Conservation (phyloP, 441 rosid genomes). For the Adansonia gregorii region DNA sequence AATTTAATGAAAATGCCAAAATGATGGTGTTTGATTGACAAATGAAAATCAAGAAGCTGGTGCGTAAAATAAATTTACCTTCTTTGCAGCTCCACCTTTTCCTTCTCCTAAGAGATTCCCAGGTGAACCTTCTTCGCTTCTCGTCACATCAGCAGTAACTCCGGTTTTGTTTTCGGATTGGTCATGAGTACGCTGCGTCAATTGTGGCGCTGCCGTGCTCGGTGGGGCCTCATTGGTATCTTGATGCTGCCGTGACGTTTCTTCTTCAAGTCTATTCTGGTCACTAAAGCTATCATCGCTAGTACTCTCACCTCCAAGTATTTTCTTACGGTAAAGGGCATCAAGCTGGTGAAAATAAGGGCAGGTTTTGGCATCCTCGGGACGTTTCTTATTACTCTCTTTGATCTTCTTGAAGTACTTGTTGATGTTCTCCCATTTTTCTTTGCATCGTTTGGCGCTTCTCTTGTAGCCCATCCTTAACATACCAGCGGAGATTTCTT, state of each 20-base stretch:
- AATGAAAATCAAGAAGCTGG: no score
- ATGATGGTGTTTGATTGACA: no score
- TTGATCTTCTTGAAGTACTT: constrained; percentile 81
- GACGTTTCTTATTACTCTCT: constrained; percentile 72
- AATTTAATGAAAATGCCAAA: no score
- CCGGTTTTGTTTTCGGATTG: constrained; percentile 34
- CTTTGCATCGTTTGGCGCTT: constrained; percentile 72
- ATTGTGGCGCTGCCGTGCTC: constrained; percentile 10
- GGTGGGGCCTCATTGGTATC: background rate
- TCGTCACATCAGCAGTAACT: constrained; percentile 16
- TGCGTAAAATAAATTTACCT: constrained; percentile 39
- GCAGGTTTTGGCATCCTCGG: constrained; percentile 77
- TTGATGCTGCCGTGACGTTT: constrained; percentile 28
- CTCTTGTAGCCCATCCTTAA: constrained; percentile 59
- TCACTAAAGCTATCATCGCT: constrained; percentile 30
- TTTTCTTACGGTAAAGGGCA: constrained; percentile 61
- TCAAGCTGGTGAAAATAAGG: constrained; percentile 79
- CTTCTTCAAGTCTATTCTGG: constrained; percentile 30
- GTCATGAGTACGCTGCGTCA: constrained; percentile 16
- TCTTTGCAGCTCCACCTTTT: constrained; percentile 37
- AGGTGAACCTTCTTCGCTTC: constrained; percentile 29
- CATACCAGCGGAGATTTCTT: constrained; percentile 69
- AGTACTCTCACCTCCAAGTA: constrained; percentile 35
- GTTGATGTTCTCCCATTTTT: constrained; percentile 86
- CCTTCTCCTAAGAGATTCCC: constrained; percentile 41